A percentile compares a stretch with the other conserved stretches of the same genome.
phyloP scores from a whole-genome alignment of 148 eudicot genomes.

The Heliosperma pusillum region DNA sequence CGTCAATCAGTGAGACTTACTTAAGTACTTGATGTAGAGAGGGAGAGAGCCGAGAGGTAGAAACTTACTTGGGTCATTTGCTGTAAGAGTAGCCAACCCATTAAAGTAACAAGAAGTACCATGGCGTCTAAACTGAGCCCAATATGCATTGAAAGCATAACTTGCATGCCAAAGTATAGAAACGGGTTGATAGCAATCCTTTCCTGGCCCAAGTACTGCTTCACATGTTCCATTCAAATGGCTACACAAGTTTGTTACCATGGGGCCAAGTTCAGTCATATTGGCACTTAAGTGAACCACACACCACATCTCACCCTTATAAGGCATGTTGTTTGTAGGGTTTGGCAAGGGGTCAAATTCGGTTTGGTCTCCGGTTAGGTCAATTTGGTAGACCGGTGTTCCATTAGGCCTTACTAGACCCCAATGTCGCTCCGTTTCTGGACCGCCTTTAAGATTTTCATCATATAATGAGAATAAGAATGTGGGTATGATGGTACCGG shows the following conservation, averaged over 20 bases:
- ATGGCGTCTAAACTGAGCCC: slow-evolving; percentile 46
- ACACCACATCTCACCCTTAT: slow-evolving; percentile 66
- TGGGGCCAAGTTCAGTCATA: slow-evolving; percentile 28
- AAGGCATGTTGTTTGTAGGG: slow-evolving; percentile 39
- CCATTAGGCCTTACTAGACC: slow-evolving; percentile 53
- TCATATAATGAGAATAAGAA: slow-evolving; percentile 67
- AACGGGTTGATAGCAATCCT: slow-evolving; percentile 62
- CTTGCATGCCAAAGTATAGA: slow-evolving; percentile 52
- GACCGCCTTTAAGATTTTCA: slow-evolving; percentile 68
- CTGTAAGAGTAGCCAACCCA: slow-evolving; percentile 67
- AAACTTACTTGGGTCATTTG: slow-evolving; percentile 58
- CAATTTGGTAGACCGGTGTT: slow-evolving; percentile 40
- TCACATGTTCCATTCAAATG: slow-evolving; percentile 49
- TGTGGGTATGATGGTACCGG: slow-evolving; percentile 50
- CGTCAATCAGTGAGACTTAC: too few species aligned
- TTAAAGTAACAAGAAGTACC: slow-evolving; percentile 58
- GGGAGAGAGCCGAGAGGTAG: too few species aligned
- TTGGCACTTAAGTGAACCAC: slow-evolving; percentile 38
- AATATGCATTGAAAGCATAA: slow-evolving; percentile 72
- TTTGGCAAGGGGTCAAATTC: slow-evolving; percentile 21
- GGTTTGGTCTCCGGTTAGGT: slow-evolving; percentile 33
- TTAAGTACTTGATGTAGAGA: too few species aligned
- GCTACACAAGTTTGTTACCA: slow-evolving; percentile 34
- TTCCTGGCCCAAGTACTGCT: slow-evolving; percentile 44
- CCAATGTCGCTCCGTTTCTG: slow-evolving; percentile 77